Percentiles rank a stretch among this genome's conserved stretches.
Conservation (phyloP, 2,329 filamentous ascomycete species). For the Xylariomycetidae sp. region DNA sequence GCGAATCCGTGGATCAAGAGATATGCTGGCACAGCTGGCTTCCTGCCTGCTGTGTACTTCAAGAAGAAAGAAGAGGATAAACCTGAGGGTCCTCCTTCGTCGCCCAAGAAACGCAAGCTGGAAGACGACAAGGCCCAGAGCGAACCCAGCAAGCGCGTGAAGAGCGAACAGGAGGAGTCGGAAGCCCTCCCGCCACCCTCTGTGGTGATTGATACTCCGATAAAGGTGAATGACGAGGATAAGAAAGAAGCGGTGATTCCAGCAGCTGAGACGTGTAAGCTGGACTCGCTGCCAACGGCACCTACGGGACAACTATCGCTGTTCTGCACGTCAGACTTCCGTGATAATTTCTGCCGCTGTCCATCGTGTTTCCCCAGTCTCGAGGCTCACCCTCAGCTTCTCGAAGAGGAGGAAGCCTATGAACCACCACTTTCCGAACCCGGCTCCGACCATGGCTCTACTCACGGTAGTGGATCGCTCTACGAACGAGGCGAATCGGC, state of each 20-base stretch:
- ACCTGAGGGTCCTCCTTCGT: constrained; percentile 4
- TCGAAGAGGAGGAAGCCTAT: constrained; percentile 92
- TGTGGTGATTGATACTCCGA: constrained; percentile 4
- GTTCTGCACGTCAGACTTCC: constrained; percentile 77
- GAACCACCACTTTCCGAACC: constrained; percentile 78
- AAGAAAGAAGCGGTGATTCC: constrained; percentile 11
- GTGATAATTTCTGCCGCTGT: constrained; percentile 78
- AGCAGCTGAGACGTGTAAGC: constrained; percentile 48
- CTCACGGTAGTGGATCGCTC: constrained; percentile 72
- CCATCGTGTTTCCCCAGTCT: constrained; percentile 72
- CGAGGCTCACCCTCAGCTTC: constrained; percentile 68
- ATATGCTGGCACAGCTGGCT: constrained; percentile 77
- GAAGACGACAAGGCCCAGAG: constrained; percentile 43
- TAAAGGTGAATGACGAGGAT: constrained; percentile 17
- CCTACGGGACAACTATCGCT: constrained; percentile 66
- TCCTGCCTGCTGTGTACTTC: constrained; percentile 67
- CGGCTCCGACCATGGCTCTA: constrained; percentile 50
- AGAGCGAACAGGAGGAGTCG: constrained; percentile 33
- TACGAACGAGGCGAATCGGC: constrained; percentile 91
- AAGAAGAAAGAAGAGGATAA: constrained; percentile 21
- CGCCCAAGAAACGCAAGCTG: constrained; percentile 62
- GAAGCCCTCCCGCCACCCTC: constrained; percentile 7
- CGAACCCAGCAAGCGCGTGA: constrained; percentile 45
- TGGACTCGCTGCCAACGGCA: constrained; percentile 51
- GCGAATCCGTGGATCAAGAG: constrained; percentile 86